A percentile compares a stretch with the other conserved stretches of the same genome.
These are phyloP conservation scores for Parietichytrium sp. DNA, from an alignment of 108 stramenopile genomes.

Conservation along the genomic window DNA sequence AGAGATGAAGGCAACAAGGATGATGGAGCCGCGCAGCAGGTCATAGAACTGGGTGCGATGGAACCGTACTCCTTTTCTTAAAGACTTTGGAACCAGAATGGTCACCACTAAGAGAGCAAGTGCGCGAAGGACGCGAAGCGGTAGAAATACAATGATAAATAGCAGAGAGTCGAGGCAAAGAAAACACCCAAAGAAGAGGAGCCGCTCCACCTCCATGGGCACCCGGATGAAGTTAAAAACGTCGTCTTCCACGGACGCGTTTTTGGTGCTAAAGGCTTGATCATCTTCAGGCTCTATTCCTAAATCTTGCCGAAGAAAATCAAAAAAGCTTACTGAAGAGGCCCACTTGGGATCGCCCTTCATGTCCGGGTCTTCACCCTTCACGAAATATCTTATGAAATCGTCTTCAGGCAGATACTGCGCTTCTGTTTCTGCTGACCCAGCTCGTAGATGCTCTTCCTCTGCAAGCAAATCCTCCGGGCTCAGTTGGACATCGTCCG, in stretches of 20 bases:
- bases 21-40: constrained; percentile 72
- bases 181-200: constrained; percentile 80
- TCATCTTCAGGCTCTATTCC: constrained; percentile 10
- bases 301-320: constrained; percentile 20
- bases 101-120: constrained; percentile 37
- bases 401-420: constrained; percentile 38
- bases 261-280: not conserved
- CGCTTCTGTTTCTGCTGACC: too few species aligned
- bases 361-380: constrained; percentile 15
- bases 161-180: constrained; percentile 89
- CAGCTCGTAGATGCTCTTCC: too few species aligned
- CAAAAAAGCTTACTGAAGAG: not conserved
- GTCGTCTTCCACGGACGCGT: constrained; percentile 64
- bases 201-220: constrained; percentile 77
- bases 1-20: constrained; percentile 66
- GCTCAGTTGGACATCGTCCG: too few species aligned
- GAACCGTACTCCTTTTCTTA: constrained; percentile 37
- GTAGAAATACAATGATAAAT: constrained; percentile 83
- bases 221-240: constrained; percentile 92
- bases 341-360: not conserved
- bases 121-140: constrained; percentile 56
- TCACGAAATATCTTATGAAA: constrained; percentile 15
- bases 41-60: constrained; percentile 76
- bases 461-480: too few species aligned
- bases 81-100: constrained; percentile 35